Evolutionary conservation across 1,284 basidiomycete genomes (phyloP).

Genomic region (Afroboletus lepidellus): DNA sequence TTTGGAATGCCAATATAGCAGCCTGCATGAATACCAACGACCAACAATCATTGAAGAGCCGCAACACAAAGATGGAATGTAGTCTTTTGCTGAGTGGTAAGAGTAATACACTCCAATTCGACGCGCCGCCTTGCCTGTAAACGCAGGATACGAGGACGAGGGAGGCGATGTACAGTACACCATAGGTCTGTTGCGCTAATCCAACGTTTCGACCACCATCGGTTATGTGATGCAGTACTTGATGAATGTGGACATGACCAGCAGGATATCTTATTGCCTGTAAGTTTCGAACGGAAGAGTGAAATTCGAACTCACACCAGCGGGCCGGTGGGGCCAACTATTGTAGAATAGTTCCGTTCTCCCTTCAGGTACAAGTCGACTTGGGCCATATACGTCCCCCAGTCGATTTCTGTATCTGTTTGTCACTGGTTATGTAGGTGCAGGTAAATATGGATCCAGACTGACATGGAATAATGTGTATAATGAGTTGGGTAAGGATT

Average conservation of each 20-base stretch:
- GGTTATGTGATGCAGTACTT: constrained; percentile 68
- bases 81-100: constrained; percentile 88
- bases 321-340: constrained; percentile 90
- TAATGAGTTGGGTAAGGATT: constrained; percentile 72
- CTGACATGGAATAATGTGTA: constrained; percentile 80
- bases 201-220: constrained; percentile 59
- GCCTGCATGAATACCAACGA: constrained; percentile 64
- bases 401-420: constrained; percentile 98
- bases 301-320: constrained; percentile 67
- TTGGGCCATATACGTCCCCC: constrained; percentile 90
- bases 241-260: constrained; percentile 86
- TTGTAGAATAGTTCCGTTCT: constrained; percentile 81
- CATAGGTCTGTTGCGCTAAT: constrained; percentile 80
- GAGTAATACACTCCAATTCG: constrained; percentile 79
- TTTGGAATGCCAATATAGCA: constrained; percentile 60
- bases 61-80: constrained; percentile 90
- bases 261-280: constrained; percentile 80
- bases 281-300: constrained; percentile 1
- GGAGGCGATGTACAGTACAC: constrained; percentile 66
- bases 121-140: constrained; percentile 64
- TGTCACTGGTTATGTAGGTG: constrained; percentile 14
- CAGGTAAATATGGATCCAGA: constrained; percentile 15
- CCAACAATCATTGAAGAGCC: constrained; percentile 96
- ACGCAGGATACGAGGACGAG: constrained; percentile 66
- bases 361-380: constrained; percentile 78